Percentiles rank a stretch among this genome's conserved stretches.
Conservation (phyloP, 106 monocot genomes). For the Amphibolis antarctica region DNA sequence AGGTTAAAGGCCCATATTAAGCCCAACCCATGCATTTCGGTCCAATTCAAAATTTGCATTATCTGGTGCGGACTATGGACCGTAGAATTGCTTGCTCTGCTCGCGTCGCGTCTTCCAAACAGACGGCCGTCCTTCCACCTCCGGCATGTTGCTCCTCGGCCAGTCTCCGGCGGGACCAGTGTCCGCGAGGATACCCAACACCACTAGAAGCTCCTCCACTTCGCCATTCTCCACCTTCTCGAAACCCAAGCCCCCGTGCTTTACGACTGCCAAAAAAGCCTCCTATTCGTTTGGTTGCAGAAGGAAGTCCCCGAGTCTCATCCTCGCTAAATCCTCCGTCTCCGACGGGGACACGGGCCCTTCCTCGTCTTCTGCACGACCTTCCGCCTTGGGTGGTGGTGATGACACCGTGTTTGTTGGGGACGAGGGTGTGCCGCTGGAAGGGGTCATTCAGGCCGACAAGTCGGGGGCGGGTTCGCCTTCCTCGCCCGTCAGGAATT, state of each 20-base stretch:
- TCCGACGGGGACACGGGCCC: slow-evolving; percentile 10
- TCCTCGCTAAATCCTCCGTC: slow-evolving; percentile 7
- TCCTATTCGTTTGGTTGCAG: neutral
- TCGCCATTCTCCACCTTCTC: neutral
- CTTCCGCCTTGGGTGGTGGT: neutral
- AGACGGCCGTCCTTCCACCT: no score
- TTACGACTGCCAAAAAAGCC: slow-evolving; percentile 18
- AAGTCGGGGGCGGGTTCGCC: slow-evolving; percentile 22
- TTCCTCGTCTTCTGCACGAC: slow-evolving; percentile 10
- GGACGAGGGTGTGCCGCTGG: slow-evolving; percentile 58
- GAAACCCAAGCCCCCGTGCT: slow-evolving; percentile 14
- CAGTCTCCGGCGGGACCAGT: slow-evolving; percentile 40
- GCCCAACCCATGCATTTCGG: no score
- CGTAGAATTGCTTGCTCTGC: no score
- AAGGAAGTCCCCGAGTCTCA: slow-evolving; percentile 7
- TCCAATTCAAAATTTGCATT: no score
- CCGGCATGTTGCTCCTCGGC: slow-evolving; percentile 32
- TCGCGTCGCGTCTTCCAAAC: no score
- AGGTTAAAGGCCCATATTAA: no score
- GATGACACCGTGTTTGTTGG: slow-evolving; percentile 34
- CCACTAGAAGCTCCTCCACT: slow-evolving; percentile 1
- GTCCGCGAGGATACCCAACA: slow-evolving; percentile 13
- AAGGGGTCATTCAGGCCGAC: slow-evolving; percentile 82
- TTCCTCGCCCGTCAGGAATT: slow-evolving; percentile 6
- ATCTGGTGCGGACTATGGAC: no score